Conservation (phyloP, 2,329 filamentous ascomycete species). For the Xylariomycetidae sp. region DNA sequence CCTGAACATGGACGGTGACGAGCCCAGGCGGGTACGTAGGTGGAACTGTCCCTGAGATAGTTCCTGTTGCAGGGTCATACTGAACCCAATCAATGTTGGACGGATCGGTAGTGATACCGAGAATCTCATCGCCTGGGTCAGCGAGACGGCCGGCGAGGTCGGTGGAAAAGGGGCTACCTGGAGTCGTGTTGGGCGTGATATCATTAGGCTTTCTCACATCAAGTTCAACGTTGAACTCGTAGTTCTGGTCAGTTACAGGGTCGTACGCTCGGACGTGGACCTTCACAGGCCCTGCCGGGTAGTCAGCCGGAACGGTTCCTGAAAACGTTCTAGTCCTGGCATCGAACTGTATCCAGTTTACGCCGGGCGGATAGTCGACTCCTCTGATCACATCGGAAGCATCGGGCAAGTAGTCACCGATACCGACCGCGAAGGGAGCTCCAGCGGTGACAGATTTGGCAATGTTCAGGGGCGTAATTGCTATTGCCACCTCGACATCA, state of each 20-base stretch:
- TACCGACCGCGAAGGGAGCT: background rate
- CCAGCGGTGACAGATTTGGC: background rate
- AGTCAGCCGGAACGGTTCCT: background rate
- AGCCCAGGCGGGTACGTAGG: background rate
- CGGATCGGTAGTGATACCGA: background rate
- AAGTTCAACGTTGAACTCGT: background rate
- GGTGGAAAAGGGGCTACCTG: background rate
- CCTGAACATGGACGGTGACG: background rate
- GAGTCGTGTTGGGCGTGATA: background rate
- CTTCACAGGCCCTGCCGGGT: background rate
- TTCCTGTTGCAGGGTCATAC: too few species aligned
- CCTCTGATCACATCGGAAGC: background rate
- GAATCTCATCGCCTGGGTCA: background rate
- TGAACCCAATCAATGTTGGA: background rate
- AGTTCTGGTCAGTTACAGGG: background rate
- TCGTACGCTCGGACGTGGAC: constrained; percentile 1
- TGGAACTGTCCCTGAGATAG: background rate
- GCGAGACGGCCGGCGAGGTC: background rate
- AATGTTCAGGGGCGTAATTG: background rate
- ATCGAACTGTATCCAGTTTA: background rate
- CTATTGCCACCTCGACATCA: background rate
- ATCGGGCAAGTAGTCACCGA: background rate
- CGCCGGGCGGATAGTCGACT: background rate
- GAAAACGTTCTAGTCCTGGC: background rate
- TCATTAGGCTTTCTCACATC: background rate